Percentiles rank a stretch among this genome's conserved stretches.
Evolutionary conservation across 345 rosid genomes (phyloP).

Genomic region (Eucalyptus shirleyi): DNA sequence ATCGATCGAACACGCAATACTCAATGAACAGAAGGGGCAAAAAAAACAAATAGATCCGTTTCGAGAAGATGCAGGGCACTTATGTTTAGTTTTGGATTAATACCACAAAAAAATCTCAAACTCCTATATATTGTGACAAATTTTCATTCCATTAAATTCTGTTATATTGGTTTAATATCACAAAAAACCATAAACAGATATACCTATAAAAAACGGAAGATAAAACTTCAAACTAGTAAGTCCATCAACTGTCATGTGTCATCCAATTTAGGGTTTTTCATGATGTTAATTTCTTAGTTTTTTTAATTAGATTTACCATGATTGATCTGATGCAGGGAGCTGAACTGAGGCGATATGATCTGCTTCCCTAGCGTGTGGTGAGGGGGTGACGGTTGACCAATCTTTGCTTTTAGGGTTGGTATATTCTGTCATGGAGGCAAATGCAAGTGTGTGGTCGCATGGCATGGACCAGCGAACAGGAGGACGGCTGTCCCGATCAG

Average conservation of each 20-base stretch:
- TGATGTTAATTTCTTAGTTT: not conserved
- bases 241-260: fast-evolving
- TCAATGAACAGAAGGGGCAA: not conserved
- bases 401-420: not conserved
- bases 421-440: not conserved
- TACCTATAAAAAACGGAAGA: fast-evolving
- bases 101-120: too few species aligned
- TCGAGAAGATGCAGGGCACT: not conserved
- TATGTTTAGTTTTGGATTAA: not conserved
- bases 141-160: too few species aligned
- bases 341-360: not conserved
- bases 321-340: not conserved
- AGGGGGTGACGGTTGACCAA: not conserved
- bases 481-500: not conserved
- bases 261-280: too few species aligned
- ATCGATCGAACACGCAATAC: not conserved
- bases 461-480: not conserved
- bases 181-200: fast-evolving
- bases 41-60: not conserved
- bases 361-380: not conserved
- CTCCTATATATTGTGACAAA: too few species aligned
- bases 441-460: not conserved
- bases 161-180: too few species aligned
- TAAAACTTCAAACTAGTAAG: too few species aligned
- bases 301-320: not conserved